Conservation (phyloP, 495 filamentous ascomycete genomes). For the Trichoderma reesei region DNA sequence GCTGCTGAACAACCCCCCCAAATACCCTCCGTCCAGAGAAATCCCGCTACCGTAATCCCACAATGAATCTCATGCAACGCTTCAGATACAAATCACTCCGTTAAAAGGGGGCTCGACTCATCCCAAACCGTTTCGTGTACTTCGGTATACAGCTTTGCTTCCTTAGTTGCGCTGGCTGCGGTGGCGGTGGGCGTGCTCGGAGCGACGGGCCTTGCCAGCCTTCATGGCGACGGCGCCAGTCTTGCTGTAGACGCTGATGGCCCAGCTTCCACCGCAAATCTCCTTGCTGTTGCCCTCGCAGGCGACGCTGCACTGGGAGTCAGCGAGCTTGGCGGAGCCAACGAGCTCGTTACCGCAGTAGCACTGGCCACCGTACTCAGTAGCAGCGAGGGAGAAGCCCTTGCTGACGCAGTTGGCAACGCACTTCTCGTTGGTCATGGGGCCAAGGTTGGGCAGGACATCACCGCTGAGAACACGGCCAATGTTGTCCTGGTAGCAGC, state of each 20-base stretch:
- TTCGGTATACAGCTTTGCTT: no score
- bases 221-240: constrained; percentile 16
- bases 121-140: not conserved
- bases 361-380: constrained; percentile 57
- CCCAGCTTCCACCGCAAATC: constrained; percentile 37
- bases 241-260: constrained; percentile 32
- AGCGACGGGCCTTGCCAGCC: constrained; percentile 10
- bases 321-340: constrained; percentile 29
- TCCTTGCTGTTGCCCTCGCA: constrained; percentile 35
- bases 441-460: constrained; percentile 30
- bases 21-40: not conserved
- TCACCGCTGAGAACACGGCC: constrained; percentile 31
- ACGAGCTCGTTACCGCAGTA: constrained; percentile 48
- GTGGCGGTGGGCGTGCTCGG: constrained; percentile 20
- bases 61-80: not conserved
- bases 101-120: not conserved
- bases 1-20: not conserved
- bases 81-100: not conserved
- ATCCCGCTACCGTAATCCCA: not conserved
- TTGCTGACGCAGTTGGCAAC: constrained; percentile 43
- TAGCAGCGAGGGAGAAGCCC: constrained; percentile 47
- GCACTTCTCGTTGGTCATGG: constrained; percentile 50
- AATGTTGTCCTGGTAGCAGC: constrained; percentile 25
- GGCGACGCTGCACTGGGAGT: constrained; percentile 30
- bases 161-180: constrained; percentile 12